Base-by-base conservation (phyloP, 2,329 filamentous ascomycete species). In the Monilinia polystroma region DNA sequence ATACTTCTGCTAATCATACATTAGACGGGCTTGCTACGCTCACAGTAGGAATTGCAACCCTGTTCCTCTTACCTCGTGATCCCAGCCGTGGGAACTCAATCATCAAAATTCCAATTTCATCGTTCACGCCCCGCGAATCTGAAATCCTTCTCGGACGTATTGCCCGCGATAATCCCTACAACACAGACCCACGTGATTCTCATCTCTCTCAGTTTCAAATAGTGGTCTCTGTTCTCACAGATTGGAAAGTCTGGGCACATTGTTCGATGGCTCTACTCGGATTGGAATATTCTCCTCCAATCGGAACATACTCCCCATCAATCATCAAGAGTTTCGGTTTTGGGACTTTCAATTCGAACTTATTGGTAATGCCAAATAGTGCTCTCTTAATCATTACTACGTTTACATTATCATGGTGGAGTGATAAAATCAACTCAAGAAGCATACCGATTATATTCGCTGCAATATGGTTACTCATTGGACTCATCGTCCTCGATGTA, bases 321-420 rank as follows among this genome's bases (percentile, higher is more conserved):
- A 65, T 65, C n/a, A 65, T 65, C 18, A 73, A 72, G 63, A 64
- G 65, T 29, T 69, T 75, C 20, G 73, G 73, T 0, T 75, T 74
- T 57, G 67, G 55, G 32, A 72, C 80, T 8, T 82, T 84, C 68
- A 71, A 81, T 4, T 78, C 81, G 53, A 83, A 81, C 51, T 73
- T 82, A 0, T 76, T 83, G 14, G 77, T 77, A 3, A 82, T 82
- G 52, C 80, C 81, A 18, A 77, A 76, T 0, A 81, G 68, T 76
- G 80, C 69, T 58, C 81, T 63, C 78, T 77, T 69, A 5, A 69
- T 67, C 7, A 64, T 72, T 49, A 71, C 67, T 14, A 83, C 63
- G 10, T 65, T 65, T 23, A 41, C 63, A 16, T 20, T 65, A 16
- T 65, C 63, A 18, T 65, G 63, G 63, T 65, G 63, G 63, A 65